Base-by-base conservation (phyloP, 2,329 filamentous ascomycete genomes). In the Penicillium griseofulvum region DNA sequence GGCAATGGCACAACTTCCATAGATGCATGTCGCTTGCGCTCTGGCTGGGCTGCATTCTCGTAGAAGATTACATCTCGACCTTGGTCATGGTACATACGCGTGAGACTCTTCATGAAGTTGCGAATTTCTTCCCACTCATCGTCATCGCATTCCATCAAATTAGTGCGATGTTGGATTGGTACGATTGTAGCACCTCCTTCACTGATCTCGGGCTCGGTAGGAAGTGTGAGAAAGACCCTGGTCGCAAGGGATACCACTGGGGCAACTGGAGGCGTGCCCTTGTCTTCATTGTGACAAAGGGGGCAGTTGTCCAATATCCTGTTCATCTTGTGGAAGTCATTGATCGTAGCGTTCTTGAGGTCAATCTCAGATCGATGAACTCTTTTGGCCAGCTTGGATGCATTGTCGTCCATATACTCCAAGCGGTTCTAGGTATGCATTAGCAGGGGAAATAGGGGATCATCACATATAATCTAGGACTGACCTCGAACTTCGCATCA, bases 121-220 rank as follows among this genome's bases (percentile, higher is more conserved):
- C 94, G 89, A 6, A 99, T 87, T 74, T 99, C 94, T 70, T 99
- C 94, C 95, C 95, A 99, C 72, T 99, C 94, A 69, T 99, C 94
- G 68, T 99, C 93, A 73, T 97, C 93, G 73, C 94, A 99, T 73
- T 97, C 93, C n/a, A 99, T 79, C 0, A 99, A 84, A 71, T 97
- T 99, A 24, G 81, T 86, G 49, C 87, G 87, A 71, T 99, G 94
- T 64, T 91, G 85, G 22, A 94, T 85, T 6, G 94, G 94, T 3
- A 92, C 91, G 58, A 99, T 94, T 54, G 94, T 87, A 7, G 92
- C 90, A 46, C 91, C 88, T 43, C 90, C 90, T 47, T 89, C 82
- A 62, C 84, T 89, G 41, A 99, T 78, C 69, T 97, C 93, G 0
- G 94, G 95, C 64, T 93, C 87, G 0, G 94, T 95, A 10, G 92